Percentiles rank a stretch among this genome's conserved stretches.
phyloP scores from a whole-genome alignment of 306 rosid species.

The Sphenostylis stenocarpa region DNA sequence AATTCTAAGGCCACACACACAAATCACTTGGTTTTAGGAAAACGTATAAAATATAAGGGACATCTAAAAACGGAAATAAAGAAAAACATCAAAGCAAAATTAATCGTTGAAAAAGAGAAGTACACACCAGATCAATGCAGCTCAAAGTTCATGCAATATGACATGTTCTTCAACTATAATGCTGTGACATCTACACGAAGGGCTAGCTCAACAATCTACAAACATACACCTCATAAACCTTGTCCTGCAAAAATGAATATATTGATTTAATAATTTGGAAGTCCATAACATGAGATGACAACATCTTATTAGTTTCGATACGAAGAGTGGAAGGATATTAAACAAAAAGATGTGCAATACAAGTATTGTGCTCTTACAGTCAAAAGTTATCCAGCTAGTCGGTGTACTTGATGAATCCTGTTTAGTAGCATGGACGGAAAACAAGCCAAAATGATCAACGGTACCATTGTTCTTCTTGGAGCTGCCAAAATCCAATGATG shows the following conservation, averaged over 20 bases:
- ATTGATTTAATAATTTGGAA: constrained; percentile 10
- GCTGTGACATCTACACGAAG: constrained; percentile 33
- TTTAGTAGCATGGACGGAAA: constrained; percentile 36
- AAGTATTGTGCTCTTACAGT: constrained; percentile 57
- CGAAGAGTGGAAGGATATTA: background rate
- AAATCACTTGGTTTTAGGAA: background rate
- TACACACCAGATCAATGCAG: constrained; percentile 25
- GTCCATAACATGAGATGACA: constrained; percentile 6
- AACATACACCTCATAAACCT: constrained; percentile 1
- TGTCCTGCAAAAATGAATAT: constrained; percentile 42
- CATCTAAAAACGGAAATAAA: background rate
- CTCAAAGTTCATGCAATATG: background rate
- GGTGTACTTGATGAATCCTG: constrained; percentile 37
- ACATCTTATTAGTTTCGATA: background rate
- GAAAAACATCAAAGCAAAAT: constrained; percentile 11
- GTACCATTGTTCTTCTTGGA: constrained; percentile 33
- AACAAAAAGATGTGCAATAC: constrained; percentile 9
- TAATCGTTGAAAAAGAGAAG: constrained; percentile 21
- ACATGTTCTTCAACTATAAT: constrained; percentile 25
- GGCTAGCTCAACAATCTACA: constrained; percentile 35
- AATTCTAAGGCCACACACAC: background rate
- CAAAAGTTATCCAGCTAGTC: constrained; percentile 72
- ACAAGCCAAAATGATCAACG: constrained; percentile 47
- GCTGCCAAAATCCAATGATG: constrained; percentile 42
- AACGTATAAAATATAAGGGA: background rate